These are phyloP conservation scores for Dictyostelium capitatum DNA, from an alignment of 78 protist species.

Conservation along the genomic window DNA sequence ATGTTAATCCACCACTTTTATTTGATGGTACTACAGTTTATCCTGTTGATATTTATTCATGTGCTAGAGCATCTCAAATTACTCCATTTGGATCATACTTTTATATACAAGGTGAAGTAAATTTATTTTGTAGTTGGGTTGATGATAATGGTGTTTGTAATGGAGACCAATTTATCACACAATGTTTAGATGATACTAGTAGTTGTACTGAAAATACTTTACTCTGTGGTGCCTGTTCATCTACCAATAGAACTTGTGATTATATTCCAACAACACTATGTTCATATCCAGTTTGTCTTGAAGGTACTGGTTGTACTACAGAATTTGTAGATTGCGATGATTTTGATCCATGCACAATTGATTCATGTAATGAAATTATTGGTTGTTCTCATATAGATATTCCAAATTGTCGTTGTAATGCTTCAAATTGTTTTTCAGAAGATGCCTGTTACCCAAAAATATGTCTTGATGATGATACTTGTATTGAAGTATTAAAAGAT, in stretches of 20 bases:
- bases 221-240: not conserved
- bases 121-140: not conserved
- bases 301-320: not conserved
- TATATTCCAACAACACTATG: too few relatives aligned
- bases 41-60: not conserved
- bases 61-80: not conserved
- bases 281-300: not conserved
- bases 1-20: not conserved
- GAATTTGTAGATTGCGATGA: constrained; percentile 1
- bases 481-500: not conserved
- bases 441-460: constrained; percentile 5
- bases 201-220: not conserved
- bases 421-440: not conserved
- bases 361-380: not conserved
- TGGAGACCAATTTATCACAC: too few relatives aligned
- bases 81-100: not conserved
- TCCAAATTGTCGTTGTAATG: not conserved
- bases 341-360: not conserved
- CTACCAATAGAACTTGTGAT: not conserved
- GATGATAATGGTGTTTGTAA: constrained; percentile 25
- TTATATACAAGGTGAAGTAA: too few relatives aligned
- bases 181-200: not conserved
- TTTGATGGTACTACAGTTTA: too few relatives aligned
- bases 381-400: not conserved
- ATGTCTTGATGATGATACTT: constrained; percentile 1